phyloP scores from a whole-genome alignment of 495 filamentous ascomycete species.

The Aspergillus homomorphus region DNA sequence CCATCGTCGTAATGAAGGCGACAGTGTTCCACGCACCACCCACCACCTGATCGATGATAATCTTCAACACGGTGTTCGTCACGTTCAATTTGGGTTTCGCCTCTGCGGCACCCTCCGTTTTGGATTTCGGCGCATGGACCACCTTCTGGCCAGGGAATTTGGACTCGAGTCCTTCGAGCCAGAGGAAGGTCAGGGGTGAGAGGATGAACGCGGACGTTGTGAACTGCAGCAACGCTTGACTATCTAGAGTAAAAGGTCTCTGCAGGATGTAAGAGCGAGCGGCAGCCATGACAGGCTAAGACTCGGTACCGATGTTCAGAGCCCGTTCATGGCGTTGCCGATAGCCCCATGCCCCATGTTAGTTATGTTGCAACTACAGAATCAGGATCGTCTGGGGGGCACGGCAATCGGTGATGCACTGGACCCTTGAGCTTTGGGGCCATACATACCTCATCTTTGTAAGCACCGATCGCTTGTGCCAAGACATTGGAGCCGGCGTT shows the following conservation, averaged over 20 bases:
- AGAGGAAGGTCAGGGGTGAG: slow-evolving; percentile 76
- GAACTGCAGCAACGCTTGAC: slow-evolving; percentile 65
- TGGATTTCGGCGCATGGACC: background rate
- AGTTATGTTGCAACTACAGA: background rate
- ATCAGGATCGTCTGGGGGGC: background rate
- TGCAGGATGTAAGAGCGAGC: slow-evolving; percentile 10
- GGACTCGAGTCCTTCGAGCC: slow-evolving; percentile 58
- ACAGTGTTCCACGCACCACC: slow-evolving; percentile 72
- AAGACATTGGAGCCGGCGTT: slow-evolving; percentile 70
- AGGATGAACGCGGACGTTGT: slow-evolving; percentile 64
- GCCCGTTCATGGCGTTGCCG: slow-evolving; percentile 10
- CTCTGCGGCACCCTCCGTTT: slow-evolving; percentile 21
- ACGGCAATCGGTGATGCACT: background rate
- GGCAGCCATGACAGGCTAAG: background rate
- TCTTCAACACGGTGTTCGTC: slow-evolving; percentile 69
- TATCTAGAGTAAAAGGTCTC: slow-evolving; percentile 48
- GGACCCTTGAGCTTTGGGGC: background rate
- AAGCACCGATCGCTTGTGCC: slow-evolving; percentile 67
- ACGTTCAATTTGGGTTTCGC: slow-evolving; percentile 50
- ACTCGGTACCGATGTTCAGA: too few species aligned
- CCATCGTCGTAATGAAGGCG: slow-evolving; percentile 59
- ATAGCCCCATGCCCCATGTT: slow-evolving; percentile 7
- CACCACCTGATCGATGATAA: slow-evolving; percentile 72
- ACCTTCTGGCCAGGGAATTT: slow-evolving; percentile 43
- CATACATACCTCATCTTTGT: slow-evolving; percentile 52